Evolutionary conservation across 108 stramenopile species (phyloP), one percentile per base, ranked within the genome.

Genomic region (Schizochytrium sp.): DNA sequence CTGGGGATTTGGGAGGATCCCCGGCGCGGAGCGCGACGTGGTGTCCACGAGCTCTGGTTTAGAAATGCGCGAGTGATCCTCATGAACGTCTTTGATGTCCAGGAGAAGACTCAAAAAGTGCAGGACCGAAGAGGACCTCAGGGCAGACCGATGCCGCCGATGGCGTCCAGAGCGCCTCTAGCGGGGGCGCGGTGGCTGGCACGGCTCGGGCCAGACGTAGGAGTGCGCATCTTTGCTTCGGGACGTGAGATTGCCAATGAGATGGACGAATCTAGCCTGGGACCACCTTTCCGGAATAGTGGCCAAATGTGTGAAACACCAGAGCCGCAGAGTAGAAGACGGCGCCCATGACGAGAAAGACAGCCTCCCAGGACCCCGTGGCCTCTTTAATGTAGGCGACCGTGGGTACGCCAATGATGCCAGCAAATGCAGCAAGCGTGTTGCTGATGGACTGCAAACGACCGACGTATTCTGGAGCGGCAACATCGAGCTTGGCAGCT

Each of bases 181-280:
- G 4, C 48, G 45, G 76, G 76, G 76, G 23, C 51, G 28, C 45
- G 48, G n/a, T 83, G 63, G 63, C 63, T 69, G 25, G 63, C 25
- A 8, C 63, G 63, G 6, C 14, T 69, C 63, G 25, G 41, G 6
- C 44, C 23, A 34, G 25, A 18, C 16, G 48, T 1, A 23, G 43
- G 51, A 43, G 76, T 53, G 76, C 51, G 51, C 45, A n/a, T 69
- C 21, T 69, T 69, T 41, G 51, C 45, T 6, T 53, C 48, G 44
- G 76, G 76, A 4, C 76, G 76, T 2, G 76, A 83, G 76, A 12
- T 83, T 45, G 76, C 51, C 6, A 45, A 83, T 18, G 76, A 83
- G 76, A 83, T 83, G 76, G 76, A 83, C 76, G 76, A 83, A 83
- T 45, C 76, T 53, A 83, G 18, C 76, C 51, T n/a, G 51, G 76